Evolutionary conservation across 1,139 yeast genomes (phyloP), one percentile per base, ranked within the genome.

Genomic region (Groenewaldozyma auringiensis): DNA sequence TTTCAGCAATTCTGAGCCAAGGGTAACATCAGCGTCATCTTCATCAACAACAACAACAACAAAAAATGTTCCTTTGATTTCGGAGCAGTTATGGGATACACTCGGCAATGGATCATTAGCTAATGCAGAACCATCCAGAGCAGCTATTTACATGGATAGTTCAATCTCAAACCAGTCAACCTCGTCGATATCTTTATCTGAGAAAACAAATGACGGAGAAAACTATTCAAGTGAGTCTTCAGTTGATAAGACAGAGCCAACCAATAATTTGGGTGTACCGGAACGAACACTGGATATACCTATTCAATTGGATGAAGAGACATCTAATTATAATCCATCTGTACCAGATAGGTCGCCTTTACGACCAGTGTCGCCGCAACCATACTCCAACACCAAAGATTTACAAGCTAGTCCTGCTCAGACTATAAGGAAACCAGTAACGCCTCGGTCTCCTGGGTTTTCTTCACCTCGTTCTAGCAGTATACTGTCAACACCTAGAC

Each of bases 321-420:
- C 8, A 8, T 4, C 22, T 16, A 35, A 20, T 18, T 6, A 35
- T 8, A n/a, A 20, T 11, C 38, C 38, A 6, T 8, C 48, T 14
- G 51, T 54, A 17, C 58, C 58, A 2, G 51, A 51, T 14, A 43
- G 59, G 34, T 53, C 57, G 4, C 42, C 47, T 21, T 44, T 55
- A 41, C 38, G 59, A 20, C 49, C 58, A 13, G 34, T 44, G 6
- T 53, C 57, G 9, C 57, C 57, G 2, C 36, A 37, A 11, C 45
- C 50, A 11, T 47, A 18, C 4, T 4, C 36, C 13, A 33, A n/a
- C 41, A 16, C 25, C 11, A 11, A 11, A 4, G 38, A 18, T 9
- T n/a, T 17, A n/a, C 42, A 32, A 40, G 21, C 17, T 8, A 40
- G 42, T 16, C 42, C 42, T 4, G 16, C 42, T 13, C 14, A 20